These are phyloP conservation scores for Tremella mesenterica DNA, from an alignment of 768 basidiomycete species.

Conservation along the genomic window DNA sequence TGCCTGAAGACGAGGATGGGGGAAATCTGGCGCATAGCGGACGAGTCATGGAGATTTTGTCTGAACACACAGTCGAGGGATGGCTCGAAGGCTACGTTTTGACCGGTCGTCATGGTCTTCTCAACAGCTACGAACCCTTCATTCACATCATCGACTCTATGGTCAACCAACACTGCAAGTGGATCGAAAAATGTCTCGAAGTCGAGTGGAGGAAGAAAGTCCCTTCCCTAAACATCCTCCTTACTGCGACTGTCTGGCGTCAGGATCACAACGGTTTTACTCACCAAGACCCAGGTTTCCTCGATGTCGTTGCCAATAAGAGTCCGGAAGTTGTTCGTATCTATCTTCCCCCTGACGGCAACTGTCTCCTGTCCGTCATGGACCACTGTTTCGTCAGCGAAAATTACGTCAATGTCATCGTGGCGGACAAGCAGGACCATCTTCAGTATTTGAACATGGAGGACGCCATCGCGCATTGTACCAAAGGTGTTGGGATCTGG, in stretches of 20 bases:
- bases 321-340: slow-evolving; percentile 48
- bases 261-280: slow-evolving; percentile 73
- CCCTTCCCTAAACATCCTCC: slow-evolving; percentile 54
- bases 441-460: slow-evolving; percentile 29
- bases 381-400: slow-evolving; percentile 72
- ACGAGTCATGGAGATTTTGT: slow-evolving; percentile 72
- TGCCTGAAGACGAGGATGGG: slow-evolving; percentile 59
- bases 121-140: slow-evolving; percentile 80
- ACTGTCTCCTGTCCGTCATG: slow-evolving; percentile 74
- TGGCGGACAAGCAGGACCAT: slow-evolving; percentile 64
- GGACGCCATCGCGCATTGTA: slow-evolving; percentile 54
- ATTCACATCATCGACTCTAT: slow-evolving; percentile 66
- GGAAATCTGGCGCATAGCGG: slow-evolving; percentile 50
- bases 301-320: slow-evolving; percentile 69
- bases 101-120: slow-evolving; percentile 63
- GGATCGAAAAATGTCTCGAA: slow-evolving; percentile 63
- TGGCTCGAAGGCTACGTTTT: slow-evolving; percentile 89
- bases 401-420: slow-evolving; percentile 59
- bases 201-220: slow-evolving; percentile 57
- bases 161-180: slow-evolving; percentile 60
- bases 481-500: slow-evolving; percentile 83
- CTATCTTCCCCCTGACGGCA: slow-evolving; percentile 74
- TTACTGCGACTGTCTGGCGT: slow-evolving; percentile 73
- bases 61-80: slow-evolving; percentile 31
- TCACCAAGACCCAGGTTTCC: slow-evolving; percentile 61